phyloP scores from a whole-genome alignment of 2,329 filamentous ascomycete genomes.

The Paecilomyces sp. region DNA sequence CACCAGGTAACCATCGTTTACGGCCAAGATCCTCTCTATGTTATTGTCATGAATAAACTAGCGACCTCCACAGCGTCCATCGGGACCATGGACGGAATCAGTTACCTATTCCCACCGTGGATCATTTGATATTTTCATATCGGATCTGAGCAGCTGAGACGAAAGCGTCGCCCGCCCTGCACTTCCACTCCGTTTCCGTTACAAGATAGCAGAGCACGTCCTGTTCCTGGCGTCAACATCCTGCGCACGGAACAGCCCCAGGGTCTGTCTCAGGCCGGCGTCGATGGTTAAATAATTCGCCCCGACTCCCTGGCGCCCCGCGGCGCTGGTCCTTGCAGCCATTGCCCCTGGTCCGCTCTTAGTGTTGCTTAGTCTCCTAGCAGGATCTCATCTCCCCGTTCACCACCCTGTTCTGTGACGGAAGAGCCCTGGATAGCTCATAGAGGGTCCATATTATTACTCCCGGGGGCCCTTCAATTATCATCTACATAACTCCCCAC shows the following conservation, averaged over 20 bases:
- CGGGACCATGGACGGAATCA: neutral
- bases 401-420: neutral
- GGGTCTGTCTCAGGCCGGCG: neutral
- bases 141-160: neutral
- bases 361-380: neutral
- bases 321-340: conserved; percentile 1
- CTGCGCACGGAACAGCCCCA: neutral
- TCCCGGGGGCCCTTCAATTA: neutral
- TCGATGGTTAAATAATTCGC: conserved; percentile 1
- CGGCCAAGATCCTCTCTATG: neutral
- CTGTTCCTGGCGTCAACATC: neutral
- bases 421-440: neutral
- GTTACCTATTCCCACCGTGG: neutral
- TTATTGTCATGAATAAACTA: neutral
- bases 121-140: neutral
- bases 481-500: conserved; percentile 1
- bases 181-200: neutral
- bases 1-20: neutral
- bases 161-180: neutral
- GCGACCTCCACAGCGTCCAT: neutral
- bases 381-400: neutral
- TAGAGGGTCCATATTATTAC: neutral
- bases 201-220: neutral
- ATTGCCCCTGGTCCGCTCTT: neutral
- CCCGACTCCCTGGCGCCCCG: neutral